Percentiles rank a stretch among this genome's conserved stretches.
Evolutionary conservation across 2,329 filamentous ascomycete genomes (phyloP).

Genomic region (Monilinia fructicola): DNA sequence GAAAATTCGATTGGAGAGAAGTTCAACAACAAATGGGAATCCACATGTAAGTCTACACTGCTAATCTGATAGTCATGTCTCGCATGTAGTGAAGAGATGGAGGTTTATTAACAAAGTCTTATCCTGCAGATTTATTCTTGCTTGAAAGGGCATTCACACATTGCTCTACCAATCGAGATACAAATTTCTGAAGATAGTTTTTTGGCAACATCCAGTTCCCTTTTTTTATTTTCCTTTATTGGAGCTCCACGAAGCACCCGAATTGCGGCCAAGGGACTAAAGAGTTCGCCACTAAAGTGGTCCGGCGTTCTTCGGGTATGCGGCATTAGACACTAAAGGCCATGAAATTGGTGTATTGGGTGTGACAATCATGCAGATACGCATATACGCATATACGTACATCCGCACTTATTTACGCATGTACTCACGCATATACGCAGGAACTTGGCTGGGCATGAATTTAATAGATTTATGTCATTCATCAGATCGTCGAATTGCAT

Average conservation of each 20-base stretch:
- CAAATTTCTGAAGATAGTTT: neutral
- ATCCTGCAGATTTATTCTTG: conserved; percentile 20
- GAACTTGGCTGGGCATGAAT: neutral
- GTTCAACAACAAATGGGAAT: conserved; percentile 39
- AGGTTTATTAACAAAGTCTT: conserved; percentile 6
- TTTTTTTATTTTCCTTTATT: too few relatives aligned
- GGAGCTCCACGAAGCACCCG: neutral
- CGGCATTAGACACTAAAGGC: neutral
- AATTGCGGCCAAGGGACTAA: neutral
- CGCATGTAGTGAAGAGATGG: neutral
- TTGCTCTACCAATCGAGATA: neutral
- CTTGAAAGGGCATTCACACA: neutral
- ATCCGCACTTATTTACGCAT: too few relatives aligned
- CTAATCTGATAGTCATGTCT: neutral
- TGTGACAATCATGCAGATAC: neutral
- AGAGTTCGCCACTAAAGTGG: neutral
- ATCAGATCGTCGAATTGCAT: neutral
- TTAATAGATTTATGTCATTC: too few relatives aligned
- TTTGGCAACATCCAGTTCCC: too few relatives aligned
- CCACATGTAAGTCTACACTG: conserved; percentile 31
- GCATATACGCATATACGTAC: neutral
- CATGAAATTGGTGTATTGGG: neutral
- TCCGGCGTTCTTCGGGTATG: neutral
- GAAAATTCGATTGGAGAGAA: conserved; percentile 39
- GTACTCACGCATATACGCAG: neutral